Evolutionary conservation across 371 early-diverging fungal species (phyloP).

Genomic region (Haplosporangium sp.): DNA sequence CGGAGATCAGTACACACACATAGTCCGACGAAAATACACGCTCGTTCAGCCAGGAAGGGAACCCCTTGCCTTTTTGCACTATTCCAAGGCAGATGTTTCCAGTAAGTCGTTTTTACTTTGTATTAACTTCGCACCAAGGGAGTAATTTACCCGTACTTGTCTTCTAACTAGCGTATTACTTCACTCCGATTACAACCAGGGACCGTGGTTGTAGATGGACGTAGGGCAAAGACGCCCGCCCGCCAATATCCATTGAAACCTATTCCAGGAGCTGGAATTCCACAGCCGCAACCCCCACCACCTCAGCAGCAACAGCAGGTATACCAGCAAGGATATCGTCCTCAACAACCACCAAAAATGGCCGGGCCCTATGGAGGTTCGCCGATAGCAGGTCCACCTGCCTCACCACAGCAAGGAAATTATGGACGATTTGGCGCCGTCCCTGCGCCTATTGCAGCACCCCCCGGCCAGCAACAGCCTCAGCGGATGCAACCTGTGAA

Average conservation of each 20-base stretch:
- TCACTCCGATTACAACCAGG: conserved; percentile 9
- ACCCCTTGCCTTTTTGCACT: conserved; percentile 39
- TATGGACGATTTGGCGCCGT: conserved; percentile 23
- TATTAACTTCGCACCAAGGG: not conserved
- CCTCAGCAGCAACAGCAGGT: conserved; percentile 11
- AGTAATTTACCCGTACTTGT: no score
- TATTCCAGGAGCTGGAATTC: conserved; percentile 21
- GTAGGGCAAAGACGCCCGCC: conserved; percentile 43
- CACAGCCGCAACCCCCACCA: conserved; percentile 4
- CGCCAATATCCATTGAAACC: conserved; percentile 47
- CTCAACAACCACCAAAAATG: conserved; percentile 39
- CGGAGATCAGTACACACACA: conserved; percentile 50
- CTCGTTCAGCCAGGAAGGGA: conserved; percentile 40
- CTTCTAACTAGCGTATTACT: not conserved
- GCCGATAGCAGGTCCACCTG: conserved; percentile 27
- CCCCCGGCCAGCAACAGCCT: conserved; percentile 26
- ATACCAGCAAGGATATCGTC: conserved; percentile 19
- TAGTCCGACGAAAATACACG: conserved; percentile 41
- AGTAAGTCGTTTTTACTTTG: conserved; percentile 12
- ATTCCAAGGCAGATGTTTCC: conserved; percentile 33
- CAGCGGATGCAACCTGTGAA: conserved; percentile 33
- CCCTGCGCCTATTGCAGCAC: conserved; percentile 21
- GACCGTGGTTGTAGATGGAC: conserved; percentile 40
- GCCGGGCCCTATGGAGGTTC: conserved; percentile 20
- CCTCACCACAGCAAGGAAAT: conserved; percentile 30